Evolutionary conservation across 306 rosid species (phyloP), one percentile per base, ranked within the genome.

Genomic region (Aeschynomene evenia): DNA sequence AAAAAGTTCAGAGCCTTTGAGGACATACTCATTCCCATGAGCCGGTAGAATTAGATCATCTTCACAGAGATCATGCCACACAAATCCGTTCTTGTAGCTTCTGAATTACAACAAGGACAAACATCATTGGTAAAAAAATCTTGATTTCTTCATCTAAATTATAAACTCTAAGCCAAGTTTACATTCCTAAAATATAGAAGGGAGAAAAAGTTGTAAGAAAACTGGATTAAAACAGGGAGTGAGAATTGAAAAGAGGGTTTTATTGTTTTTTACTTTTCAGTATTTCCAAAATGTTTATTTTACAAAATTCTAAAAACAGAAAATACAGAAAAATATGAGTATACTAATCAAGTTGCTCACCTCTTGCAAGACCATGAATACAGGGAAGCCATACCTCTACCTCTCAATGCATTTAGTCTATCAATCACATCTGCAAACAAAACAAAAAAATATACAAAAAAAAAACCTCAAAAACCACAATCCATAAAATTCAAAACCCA

Each of bases 331-430:
- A n/a, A n/a, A n/a, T n/a, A n/a, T n/a, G 37, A 58, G 28, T 9
- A 33, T 33, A 51, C 28, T 42, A 34, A 23, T n/a, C 20, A 61
- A 45, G 28, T 24, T 57, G 59, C 77, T 82, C 52, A 89, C 99
- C 99, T 95, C 76, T 95, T 95, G 64, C 96, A 95, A 80, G 99
- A 91, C 99, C 99, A 95, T 70, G 99, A 83, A 71, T 91, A 91
- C 84, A 84, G 55, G 59, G 95, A 87, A 79, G 97, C 87, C 89
- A 95, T 91, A 46, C 99, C 97, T 85, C 92, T 85, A 61, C 99
- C 99, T 84, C 99, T 84, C 70, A 87, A 84, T 23, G 76, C 79
- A 49, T 95, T 87, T 23, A 95, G 88, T 82, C 83, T 91, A 28
- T 87, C 86, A 68, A 91, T 85, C 83, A 95, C 95, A 89, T 95